Evolutionary conservation across 108 stramenopile genomes (phyloP), one percentile per base, ranked within the genome.

Genomic region (Cyclotella baltica): DNA sequence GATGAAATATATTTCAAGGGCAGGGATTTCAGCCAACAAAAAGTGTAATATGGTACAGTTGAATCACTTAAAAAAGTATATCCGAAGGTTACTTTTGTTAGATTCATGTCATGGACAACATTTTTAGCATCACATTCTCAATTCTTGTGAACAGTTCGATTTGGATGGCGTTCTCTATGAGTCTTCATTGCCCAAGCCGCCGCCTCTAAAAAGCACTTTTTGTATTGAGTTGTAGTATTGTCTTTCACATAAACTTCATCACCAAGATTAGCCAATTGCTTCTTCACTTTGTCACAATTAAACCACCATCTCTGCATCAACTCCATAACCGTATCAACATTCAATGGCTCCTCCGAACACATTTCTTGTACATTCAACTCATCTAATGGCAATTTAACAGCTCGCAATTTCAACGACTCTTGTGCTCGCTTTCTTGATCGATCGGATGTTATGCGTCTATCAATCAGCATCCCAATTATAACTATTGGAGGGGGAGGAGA

Each of bases 241-340:
- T n/a, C n/a, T n/a, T n/a, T n/a, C n/a, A 31, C 62, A 64, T 33
- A 23, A 19, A 48, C 1, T 36, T 47, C 27, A 25, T 38, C 56
- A 29, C 11, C 23, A 23, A 25, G 33, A 23, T 4, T 23, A n/a
- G 46, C 33, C n/a, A 43, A 52, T 37, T 37, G 28, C n/a, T 74
- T 20, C 20, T 70, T 52, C 67, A 76, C 1, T 56, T 53, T 35
- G 13, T 85, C 83, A 59, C 69, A 74, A 53, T 93, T 91, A 76
- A 83, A 84, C 79, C 79, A 85, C 89, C 90, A 94, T 73, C 86
- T 79, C 61, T 92, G 89, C 84, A 90, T 89, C 62, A 88, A 70
- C 58, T 92, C 92, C 85, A 95, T 62, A 2, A 92, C 80, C 33
- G 84, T 84, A 67, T 95, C 94, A 11, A 93, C 88, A 86, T 95